Evolutionary conservation across 2,329 filamentous ascomycete genomes (phyloP).

Genomic region (Colletotrichum liriopes): DNA sequence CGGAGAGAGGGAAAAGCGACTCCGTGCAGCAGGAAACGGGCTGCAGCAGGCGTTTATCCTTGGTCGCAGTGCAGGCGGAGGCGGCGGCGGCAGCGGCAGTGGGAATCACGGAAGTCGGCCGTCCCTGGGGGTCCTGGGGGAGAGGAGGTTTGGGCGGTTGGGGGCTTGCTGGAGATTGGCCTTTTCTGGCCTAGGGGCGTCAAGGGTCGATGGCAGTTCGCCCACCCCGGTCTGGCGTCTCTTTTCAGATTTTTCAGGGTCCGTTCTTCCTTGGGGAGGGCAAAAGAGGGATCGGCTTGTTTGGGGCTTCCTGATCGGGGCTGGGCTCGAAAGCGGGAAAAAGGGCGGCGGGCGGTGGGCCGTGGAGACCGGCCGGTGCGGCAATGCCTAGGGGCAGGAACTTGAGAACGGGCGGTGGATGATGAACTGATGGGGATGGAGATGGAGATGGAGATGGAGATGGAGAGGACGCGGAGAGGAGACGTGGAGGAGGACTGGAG

Average conservation of each 20-base stretch:
- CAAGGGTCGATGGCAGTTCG: constrained; percentile 32
- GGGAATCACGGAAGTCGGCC: constrained; percentile 34
- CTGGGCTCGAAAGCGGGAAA: constrained; percentile 22
- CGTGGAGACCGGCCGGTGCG: background rate
- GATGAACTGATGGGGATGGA: background rate
- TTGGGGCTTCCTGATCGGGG: constrained; percentile 24
- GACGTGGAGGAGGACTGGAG: background rate
- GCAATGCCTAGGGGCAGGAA: background rate
- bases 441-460: background rate
- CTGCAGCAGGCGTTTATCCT: constrained; percentile 16
- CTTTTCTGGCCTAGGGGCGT: constrained; percentile 32
- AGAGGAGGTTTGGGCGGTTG: background rate
- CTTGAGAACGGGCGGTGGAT: background rate
- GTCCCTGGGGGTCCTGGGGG: background rate
- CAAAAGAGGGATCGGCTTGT: constrained; percentile 33
- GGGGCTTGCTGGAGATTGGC: constrained; percentile 18
- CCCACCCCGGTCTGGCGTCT: constrained; percentile 22
- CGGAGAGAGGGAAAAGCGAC: background rate
- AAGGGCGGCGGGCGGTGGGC: constrained; percentile 17
- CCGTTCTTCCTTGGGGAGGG: constrained; percentile 18
- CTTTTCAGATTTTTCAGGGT: constrained; percentile 36
- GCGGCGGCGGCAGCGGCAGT: background rate
- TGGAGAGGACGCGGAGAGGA: background rate
- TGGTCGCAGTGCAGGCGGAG: constrained; percentile 26
- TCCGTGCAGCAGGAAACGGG: background rate